Conservation (phyloP, 169 alveolate species). For the Eimeria maxima region DNA sequence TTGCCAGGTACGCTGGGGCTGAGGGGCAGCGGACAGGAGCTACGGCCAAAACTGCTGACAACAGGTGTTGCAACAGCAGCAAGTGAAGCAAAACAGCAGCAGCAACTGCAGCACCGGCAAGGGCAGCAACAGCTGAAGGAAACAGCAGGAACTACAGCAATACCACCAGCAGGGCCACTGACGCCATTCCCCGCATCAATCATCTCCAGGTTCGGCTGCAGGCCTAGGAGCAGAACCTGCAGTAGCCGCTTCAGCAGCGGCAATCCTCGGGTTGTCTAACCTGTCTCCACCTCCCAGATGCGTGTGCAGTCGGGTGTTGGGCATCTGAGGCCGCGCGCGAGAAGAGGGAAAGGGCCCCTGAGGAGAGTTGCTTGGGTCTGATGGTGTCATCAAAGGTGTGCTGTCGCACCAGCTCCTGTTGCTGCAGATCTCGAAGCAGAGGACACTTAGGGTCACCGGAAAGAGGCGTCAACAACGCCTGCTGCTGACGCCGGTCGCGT, state of each 20-base stretch:
- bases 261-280: background rate
- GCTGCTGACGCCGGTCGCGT: slow-evolving; percentile 69
- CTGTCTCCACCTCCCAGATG: slow-evolving; percentile 47
- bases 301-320: background rate
- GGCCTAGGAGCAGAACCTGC: background rate
- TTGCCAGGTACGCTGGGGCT: background rate
- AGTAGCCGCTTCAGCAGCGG: background rate
- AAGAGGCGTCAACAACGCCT: slow-evolving; percentile 56
- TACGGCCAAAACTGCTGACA: background rate
- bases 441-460: slow-evolving; percentile 64
- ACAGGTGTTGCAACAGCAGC: background rate
- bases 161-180: background rate
- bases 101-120: background rate
- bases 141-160: background rate
- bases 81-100: background rate
- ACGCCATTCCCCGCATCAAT: background rate
- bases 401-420: slow-evolving; percentile 69
- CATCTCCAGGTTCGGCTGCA: background rate
- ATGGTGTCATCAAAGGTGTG: slow-evolving; percentile 67
- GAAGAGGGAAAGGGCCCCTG: slow-evolving; percentile 44
- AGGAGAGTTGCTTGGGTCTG: background rate
- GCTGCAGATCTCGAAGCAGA: slow-evolving; percentile 44
- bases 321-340: slow-evolving; percentile 10
- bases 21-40: background rate
- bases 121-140: background rate